Evolutionary conservation across 2,329 filamentous ascomycete genomes (phyloP).

Genomic region (Pseudopithomyces chartarum): DNA sequence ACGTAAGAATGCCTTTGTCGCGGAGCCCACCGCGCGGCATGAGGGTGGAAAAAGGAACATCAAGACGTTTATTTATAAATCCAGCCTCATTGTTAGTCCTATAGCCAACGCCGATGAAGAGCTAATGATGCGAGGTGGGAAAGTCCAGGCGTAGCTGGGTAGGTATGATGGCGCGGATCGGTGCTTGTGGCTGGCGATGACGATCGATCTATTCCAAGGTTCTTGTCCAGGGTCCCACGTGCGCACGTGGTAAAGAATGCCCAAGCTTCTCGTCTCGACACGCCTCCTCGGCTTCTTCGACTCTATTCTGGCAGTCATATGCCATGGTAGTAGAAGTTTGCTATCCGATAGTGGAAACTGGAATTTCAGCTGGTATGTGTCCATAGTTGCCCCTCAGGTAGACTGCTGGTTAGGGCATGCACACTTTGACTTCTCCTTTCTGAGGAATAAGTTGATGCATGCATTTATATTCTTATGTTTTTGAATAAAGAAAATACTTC

Average conservation of each 20-base stretch:
- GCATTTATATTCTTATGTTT: no score
- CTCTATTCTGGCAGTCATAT: no score
- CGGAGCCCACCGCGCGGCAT: constrained; percentile 5
- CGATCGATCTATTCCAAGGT: neutral
- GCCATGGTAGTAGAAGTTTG: no score
- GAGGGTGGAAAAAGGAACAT: constrained; percentile 10
- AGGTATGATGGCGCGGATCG: neutral
- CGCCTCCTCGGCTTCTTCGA: no score
- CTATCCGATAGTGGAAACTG: no score
- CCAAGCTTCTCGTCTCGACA: neutral
- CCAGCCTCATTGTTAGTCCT: neutral
- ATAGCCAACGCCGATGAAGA: neutral
- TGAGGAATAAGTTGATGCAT: no score
- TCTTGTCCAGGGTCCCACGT: neutral
- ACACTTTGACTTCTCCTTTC: no score
- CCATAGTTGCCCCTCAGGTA: no score
- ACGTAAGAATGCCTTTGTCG: neutral
- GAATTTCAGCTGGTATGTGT: no score
- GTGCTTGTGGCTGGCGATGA: neutral
- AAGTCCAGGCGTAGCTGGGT: neutral
- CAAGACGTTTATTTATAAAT: neutral
- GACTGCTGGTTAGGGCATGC: no score
- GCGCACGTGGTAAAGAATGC: neutral
- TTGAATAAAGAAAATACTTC: no score
- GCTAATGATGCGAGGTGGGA: neutral